Evolutionary conservation across 2,329 filamentous ascomycete species (phyloP), one percentile per base, ranked within the genome.

Genomic region (Akanthomyces muscarius): DNA sequence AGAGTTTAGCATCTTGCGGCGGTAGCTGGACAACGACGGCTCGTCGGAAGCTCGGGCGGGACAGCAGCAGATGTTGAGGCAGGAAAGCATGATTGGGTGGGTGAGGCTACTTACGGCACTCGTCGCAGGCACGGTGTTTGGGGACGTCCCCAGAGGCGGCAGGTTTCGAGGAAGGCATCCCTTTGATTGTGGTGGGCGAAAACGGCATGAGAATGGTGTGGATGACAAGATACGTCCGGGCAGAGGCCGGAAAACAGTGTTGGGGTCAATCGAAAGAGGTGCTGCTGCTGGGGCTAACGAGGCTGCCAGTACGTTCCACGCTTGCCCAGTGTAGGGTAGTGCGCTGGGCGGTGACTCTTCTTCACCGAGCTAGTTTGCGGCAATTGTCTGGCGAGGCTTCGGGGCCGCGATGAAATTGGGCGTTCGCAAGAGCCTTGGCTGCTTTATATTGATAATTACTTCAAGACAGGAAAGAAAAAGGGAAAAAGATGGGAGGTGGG

Each of bases 51-150:
- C 28, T 30, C 28, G 10, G 16, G 41, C 7, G 28, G 13, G 64
- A 73, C 70, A 72, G 71, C 68, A 71, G 18, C 13, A 28, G 23
- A 36, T n/a, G 13, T 11, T 53, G 50, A 33, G 30, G 16, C 14
- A 11, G 50, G 16, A n/a, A 7, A 4, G 28, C 10, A 14, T 38
- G 38, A 5, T 38, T 13, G 11, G 28, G 30, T n/a, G 53, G 36
- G 36, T 54, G 23, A 66, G 68, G 25, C 14, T 45, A 80, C 84
- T 74, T 80, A 89, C 86, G 81, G 74, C 86, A 89, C 72, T 88
- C 86, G 72, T 89, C 86, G 73, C 86, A 89, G 65, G 86, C 86
- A 54, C 85, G 80, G 66, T 83, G 84, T 70, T 85, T 88, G 65
- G 76, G 70, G 64, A 73, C 67, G 57, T 66, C 68, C 50, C 33